These are phyloP conservation scores for Aspergillus hortae DNA, from an alignment of 2,329 filamentous ascomycete genomes.

Conservation along the genomic window DNA sequence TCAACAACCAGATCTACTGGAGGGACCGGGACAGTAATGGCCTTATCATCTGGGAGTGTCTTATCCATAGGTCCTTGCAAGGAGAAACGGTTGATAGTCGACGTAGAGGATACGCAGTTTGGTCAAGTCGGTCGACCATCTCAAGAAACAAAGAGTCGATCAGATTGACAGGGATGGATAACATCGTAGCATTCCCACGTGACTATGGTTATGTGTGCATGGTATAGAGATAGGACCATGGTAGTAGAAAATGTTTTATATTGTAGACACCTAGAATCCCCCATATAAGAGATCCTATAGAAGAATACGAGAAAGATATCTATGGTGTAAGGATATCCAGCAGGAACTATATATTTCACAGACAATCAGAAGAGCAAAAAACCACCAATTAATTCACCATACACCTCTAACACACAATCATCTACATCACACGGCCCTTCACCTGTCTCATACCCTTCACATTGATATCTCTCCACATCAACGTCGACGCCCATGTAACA, in stretches of 20 bases:
- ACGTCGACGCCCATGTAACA: slow-evolving; percentile 4
- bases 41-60: slow-evolving; percentile 4
- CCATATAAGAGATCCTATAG: no score
- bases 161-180: no score
- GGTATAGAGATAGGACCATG: no score
- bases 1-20: neutral
- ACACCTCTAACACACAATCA: neutral
- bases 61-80: neutral
- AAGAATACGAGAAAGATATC: no score
- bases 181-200: no score
- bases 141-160: no score
- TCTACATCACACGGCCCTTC: slow-evolving; percentile 6
- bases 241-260: no score
- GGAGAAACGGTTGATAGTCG: neutral
- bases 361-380: neutral
- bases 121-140: neutral
- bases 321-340: no score
- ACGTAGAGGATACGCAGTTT: neutral
- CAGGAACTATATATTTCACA: neutral
- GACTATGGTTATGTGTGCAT: no score
- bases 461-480: slow-evolving; percentile 9
- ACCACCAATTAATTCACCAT: neutral
- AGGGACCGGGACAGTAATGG: slow-evolving; percentile 2
- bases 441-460: slow-evolving; percentile 7
- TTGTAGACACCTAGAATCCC: no score